Percentiles rank a stretch among this genome's conserved stretches.
These are phyloP conservation scores for Dactylorhiza incarnata DNA, from an alignment of 106 monocot species.

Conservation along the genomic window DNA sequence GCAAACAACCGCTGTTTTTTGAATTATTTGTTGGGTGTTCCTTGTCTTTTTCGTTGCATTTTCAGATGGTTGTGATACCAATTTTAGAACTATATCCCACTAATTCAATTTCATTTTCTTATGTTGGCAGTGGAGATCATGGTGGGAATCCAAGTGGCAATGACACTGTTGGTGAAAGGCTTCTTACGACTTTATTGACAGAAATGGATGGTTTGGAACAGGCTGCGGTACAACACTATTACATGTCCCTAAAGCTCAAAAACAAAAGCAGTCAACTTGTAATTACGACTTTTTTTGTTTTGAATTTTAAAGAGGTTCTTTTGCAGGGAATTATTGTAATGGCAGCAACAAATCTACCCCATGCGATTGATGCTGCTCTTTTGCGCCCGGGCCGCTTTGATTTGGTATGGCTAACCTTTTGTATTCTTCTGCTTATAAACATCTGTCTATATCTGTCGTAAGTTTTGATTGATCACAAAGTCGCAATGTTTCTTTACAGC, in stretches of 20 bases:
- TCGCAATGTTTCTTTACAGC: background rate
- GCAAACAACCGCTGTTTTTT: background rate
- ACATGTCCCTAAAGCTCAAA: background rate
- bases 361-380: conserved; percentile 90
- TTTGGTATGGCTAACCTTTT: conserved; percentile 37
- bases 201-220: conserved; percentile 96
- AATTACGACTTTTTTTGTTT: background rate
- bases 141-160: conserved; percentile 61
- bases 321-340: conserved; percentile 90
- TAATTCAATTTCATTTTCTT: background rate
- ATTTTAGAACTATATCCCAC: background rate
- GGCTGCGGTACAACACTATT: conserved; percentile 38
- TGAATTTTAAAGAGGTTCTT: background rate
- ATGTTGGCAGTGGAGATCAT: conserved; percentile 30
- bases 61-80: background rate
- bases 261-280: background rate
- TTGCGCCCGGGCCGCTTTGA: conserved; percentile 96
- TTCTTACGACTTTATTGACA: conserved; percentile 79
- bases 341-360: conserved; percentile 90
- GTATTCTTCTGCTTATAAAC: background rate
- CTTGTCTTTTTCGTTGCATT: background rate
- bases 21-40: background rate
- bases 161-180: conserved; percentile 75
- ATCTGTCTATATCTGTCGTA: background rate
- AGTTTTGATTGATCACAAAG: background rate